Base-by-base conservation (phyloP, 176 grass and related monocot genomes). In the Aegilops speltoides region DNA sequence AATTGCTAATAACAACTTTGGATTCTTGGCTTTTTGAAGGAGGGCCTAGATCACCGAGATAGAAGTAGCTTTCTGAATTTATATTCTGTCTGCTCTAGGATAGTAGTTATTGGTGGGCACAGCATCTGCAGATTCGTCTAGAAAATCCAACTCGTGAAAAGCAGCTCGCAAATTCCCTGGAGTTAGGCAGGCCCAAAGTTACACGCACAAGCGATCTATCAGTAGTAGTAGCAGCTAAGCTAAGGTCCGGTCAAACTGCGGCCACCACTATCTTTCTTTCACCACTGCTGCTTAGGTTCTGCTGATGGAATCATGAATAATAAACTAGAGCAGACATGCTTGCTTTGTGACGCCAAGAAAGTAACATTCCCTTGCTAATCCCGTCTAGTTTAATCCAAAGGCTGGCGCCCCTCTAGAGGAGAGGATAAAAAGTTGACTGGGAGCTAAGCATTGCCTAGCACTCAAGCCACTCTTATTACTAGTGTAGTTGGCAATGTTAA, bases 81-180 rank as follows among this genome's bases (percentile, higher is more conserved):
- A 62, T 81, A 81, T 88, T 77, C 63, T 77, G 77, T 34, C 52
- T 68, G 82, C 68, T 68, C 69, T 54, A 40, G 72, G 76, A 88
- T 80, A 64, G 80, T 54, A 76, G 62, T 83, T 73, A 62, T 84
- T 88, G 82, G 89, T 88, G 86, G 77, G 62, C 77, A 76, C 23
- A 91, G 68, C 89, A 88, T 81, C 89, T 91, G 69, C 81, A 77
- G 89, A 88, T 91, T 91, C 89, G 86, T 91, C 86, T 91, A 15
- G 86, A 88, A 83, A 91, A 91, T 85, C 86, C 67, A 77, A 88
- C 89, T 78, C 14, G 61, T 79, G 64, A 88, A 91, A 84, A 80
- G 89, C 85, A 80, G 89, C 85, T 84, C 22, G 60, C 60, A 76
- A 80, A 87, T 91, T 80, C 81, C 85, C 75, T 59, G 25, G 85